Evolutionary conservation across 1,284 basidiomycete species (phyloP), one percentile per base, ranked within the genome.

Genomic region (Kalmanozyma brasiliensis): DNA sequence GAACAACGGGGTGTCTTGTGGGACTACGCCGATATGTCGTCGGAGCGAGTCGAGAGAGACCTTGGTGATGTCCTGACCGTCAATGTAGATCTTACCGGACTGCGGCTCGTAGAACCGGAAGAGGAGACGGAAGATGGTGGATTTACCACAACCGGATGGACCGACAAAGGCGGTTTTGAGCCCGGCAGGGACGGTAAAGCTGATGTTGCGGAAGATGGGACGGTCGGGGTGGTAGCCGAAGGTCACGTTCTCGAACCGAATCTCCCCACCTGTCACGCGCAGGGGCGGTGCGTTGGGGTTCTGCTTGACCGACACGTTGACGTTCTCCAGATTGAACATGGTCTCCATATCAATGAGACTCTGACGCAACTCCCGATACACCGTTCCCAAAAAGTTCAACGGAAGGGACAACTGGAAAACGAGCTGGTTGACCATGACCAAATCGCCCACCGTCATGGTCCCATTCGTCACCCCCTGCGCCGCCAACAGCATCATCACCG

Each of bases 401-500:
- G 95, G 95, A 20, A 98, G 85, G 1, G 93, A 95, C 0, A 98
- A 85, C 82, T 98, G 96, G 85, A 98, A 98, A 34, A 98, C 94
- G n/a, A 98, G 87, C 81, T 98, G 95, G 83, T 98, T 98, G 76
- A 96, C 91, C 91, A 98, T 96, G 65, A 98, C 96, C 19, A 98
- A 87, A 81, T 98, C 95, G 10, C 95, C 96, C 22, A 98, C 88
- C 2, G 94, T 97, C 95, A 98, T 98, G 0, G 92, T 93, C 11
- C 94, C 94, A 72, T 93, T 91, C 41, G 94, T 84, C 6, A 98
- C 90, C 0, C 94, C 94, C 81, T 98, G 93, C 0, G 95, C 94
- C 4, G 94, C 94, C 56, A 98, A 85, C 74, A 96, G 89, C 95
- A 98, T 98, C 84, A 96, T 94, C 57, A 90, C 86, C 0, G 95